phyloP scores from a whole-genome alignment of 176 grass and related monocot genomes.

The Bonia amplexicaulis region DNA sequence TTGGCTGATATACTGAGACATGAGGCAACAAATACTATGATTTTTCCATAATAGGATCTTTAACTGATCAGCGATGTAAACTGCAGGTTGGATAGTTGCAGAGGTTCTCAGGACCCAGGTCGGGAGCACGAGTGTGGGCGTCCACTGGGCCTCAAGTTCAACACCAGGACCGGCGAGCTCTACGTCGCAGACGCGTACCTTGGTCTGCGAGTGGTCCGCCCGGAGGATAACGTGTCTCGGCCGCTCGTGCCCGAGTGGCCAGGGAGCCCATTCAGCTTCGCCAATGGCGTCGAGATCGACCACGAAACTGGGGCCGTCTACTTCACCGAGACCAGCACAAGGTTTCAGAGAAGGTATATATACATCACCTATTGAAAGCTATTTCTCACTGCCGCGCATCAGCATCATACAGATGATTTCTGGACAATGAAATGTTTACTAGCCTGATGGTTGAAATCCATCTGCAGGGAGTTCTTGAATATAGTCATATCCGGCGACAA shows the following conservation, averaged over 20 bases:
- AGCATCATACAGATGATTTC: not conserved
- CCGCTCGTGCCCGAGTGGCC: slow-evolving; percentile 29
- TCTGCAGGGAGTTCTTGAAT: slow-evolving; percentile 55
- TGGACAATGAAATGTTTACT: not conserved
- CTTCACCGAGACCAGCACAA: slow-evolving; percentile 70
- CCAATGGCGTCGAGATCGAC: slow-evolving; percentile 74
- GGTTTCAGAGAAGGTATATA: slow-evolving; percentile 60
- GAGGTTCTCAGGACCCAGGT: slow-evolving; percentile 44
- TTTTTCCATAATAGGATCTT: not conserved
- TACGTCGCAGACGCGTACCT: slow-evolving; percentile 74
- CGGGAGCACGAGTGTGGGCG: slow-evolving; percentile 73
- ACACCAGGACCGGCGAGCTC: slow-evolving; percentile 34
- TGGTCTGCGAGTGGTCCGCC: slow-evolving; percentile 43
- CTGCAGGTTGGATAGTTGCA: slow-evolving; percentile 53
- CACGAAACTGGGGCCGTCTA: slow-evolving; percentile 47
- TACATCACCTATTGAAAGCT: too few species aligned
- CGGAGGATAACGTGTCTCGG: slow-evolving; percentile 19
- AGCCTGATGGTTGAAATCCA: not conserved
- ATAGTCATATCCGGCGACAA: slow-evolving; percentile 49
- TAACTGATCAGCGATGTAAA: not conserved
- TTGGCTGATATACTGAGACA: not conserved
- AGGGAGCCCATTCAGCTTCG: slow-evolving; percentile 35
- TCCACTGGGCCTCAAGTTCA: slow-evolving; percentile 69
- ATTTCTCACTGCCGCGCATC: not conserved
- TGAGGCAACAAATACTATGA: not conserved